These are phyloP conservation scores for Cinchona pubescens DNA, from an alignment of 257 asterid genomes.

Conservation along the genomic window DNA sequence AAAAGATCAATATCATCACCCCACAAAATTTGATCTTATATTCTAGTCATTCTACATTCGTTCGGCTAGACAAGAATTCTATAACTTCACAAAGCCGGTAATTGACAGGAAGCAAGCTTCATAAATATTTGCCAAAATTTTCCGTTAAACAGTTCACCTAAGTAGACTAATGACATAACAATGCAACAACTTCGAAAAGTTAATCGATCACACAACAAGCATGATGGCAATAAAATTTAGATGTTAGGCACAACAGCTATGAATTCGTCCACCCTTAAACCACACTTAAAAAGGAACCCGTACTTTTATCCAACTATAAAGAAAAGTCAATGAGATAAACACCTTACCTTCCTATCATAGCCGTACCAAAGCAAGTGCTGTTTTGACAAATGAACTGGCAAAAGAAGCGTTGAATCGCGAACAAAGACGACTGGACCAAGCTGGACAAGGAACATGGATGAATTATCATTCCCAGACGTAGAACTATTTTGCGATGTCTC, in stretches of 20 bases:
- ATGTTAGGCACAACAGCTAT: neutral
- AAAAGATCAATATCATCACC: neutral
- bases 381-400: constrained; percentile 91
- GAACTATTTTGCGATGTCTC: constrained; percentile 92
- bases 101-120: neutral
- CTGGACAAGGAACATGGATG: constrained; percentile 85
- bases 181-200: neutral
- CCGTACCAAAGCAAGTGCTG: constrained; percentile 99
- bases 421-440: constrained; percentile 96
- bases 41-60: neutral
- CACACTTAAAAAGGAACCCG: too few species aligned
- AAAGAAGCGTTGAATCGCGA: constrained; percentile 96
- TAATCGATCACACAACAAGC: neutral
- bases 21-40: neutral
- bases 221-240: neutral
- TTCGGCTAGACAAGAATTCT: neutral
- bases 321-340: constrained; percentile 4
- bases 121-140: neutral
- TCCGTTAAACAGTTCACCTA: neutral
- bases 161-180: neutral
- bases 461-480: constrained; percentile 63
- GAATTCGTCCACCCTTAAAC: neutral
- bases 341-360: constrained; percentile 86
- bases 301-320: neutral
- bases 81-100: neutral